Evolutionary conservation across 148 eudicot species (phyloP).

Genomic region (Cornus florida): DNA sequence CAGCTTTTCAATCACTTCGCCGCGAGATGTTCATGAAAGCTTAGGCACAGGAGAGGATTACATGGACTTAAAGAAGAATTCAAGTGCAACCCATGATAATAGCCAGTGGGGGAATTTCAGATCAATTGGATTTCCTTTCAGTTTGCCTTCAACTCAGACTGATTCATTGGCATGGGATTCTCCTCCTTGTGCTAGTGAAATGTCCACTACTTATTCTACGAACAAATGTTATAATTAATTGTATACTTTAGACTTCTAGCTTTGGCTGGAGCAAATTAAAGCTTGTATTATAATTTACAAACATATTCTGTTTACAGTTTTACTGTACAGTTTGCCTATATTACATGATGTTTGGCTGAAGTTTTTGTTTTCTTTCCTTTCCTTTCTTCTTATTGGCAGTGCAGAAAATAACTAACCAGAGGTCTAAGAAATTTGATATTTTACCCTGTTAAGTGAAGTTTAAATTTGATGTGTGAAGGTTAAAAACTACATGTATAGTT

Average conservation of each 20-base stretch:
- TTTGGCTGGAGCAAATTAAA: conserved; percentile 5
- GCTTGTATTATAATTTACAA: neutral
- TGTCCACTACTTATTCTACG: conserved; percentile 54
- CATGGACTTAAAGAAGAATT: conserved; percentile 18
- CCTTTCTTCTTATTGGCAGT: neutral
- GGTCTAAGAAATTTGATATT: neutral
- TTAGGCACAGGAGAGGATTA: conserved; percentile 14
- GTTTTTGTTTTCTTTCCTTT: neutral
- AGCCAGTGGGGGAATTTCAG: conserved; percentile 39
- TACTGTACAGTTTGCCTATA: neutral
- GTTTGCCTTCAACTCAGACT: conserved; percentile 35
- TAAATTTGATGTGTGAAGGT: too few relatives aligned
- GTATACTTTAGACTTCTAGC: conserved; percentile 15
- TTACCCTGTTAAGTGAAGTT: too few relatives aligned
- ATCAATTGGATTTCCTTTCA: conserved; percentile 59
- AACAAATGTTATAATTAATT: conserved; percentile 43
- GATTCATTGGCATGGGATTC: conserved; percentile 62
- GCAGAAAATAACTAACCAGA: neutral
- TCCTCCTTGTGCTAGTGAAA: conserved; percentile 63
- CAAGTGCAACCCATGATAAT: conserved; percentile 16
- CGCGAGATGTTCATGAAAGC: conserved; percentile 44
- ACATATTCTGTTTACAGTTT: neutral
- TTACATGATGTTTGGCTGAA: neutral
- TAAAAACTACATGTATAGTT: too few relatives aligned
- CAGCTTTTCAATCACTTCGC: conserved; percentile 33